Base-by-base conservation (phyloP, 2,329 filamentous ascomycete genomes). In the Neocucurbitaria cava region DNA sequence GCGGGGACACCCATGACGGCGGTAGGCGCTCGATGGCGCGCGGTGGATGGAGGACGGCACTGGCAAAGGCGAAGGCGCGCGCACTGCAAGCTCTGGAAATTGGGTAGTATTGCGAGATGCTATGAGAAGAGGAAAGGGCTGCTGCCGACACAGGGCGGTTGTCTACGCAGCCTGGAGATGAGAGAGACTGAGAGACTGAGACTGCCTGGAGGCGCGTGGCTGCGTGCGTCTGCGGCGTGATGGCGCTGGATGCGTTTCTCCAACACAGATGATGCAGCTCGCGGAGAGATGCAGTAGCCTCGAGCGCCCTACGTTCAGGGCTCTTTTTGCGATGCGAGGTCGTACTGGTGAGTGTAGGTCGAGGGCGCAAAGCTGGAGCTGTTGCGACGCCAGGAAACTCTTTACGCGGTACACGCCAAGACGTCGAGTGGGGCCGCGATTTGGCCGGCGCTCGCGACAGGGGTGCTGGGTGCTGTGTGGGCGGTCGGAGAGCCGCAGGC, bases 1-100 rank as follows among this genome's bases (percentile, higher is more conserved):
- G 93, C 92, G 66, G 92, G 92, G 71, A 96, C 93, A 89, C 92
- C 92, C 92, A 96, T 96, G 56, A 66, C 81, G 46, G 64, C 60
- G 62, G 58, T 39, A 40, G 56, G 58, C 56, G 64, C 65, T 59
- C 61, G 49, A 44, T 43, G 46, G 60, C 57, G 61, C 58, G 60
- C 48, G 48, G 30, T 52, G 46, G 47, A 43, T 17, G 42, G 49
- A 49, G 42, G 10, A 49, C 50, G 55, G 53, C 58, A 61, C 52
- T 44, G 49, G 49, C 41, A 48, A 49, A 42, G 44, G 61, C 56
- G 61, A 57, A 49, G 54, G 54, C 51, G 57, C 58, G 63, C 51
- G 44, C 57, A 59, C 50, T 60, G 52, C 42, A 48, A 56, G 49
- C 26, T 59, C 54, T 52, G 47, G 50, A 52, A 47, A 28, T 49